Percentiles rank a stretch among this genome's conserved stretches.
Evolutionary conservation across 352 stramenopile species (phyloP).

Genomic region (Phytophthora rubi): DNA sequence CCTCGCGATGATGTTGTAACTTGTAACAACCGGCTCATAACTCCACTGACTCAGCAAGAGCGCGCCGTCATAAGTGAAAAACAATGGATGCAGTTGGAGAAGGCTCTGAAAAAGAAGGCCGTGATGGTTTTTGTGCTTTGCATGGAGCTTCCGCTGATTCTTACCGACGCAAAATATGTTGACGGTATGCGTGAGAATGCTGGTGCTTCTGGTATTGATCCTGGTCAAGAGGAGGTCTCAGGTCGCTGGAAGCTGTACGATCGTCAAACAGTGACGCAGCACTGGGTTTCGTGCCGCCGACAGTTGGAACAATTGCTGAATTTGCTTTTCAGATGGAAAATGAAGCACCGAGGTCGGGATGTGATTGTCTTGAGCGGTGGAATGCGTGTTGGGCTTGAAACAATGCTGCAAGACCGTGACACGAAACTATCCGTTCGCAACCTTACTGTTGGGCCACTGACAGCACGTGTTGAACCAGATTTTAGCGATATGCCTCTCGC

Average conservation of each 20-base stretch:
- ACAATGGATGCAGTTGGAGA: conserved; percentile 77
- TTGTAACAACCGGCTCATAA: conserved; percentile 66
- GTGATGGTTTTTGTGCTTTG: conserved; percentile 66
- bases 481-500: conserved; percentile 47
- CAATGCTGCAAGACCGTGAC: conserved; percentile 56
- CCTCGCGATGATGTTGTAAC: conserved; percentile 53
- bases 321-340: conserved; percentile 80
- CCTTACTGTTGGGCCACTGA: conserved; percentile 68
- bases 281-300: conserved; percentile 72
- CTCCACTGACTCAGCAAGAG: conserved; percentile 55
- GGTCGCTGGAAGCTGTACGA: conserved; percentile 67
- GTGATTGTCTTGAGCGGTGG: conserved; percentile 74
- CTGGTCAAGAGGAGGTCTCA: conserved; percentile 22
- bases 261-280: conserved; percentile 51
- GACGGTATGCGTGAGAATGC: conserved; percentile 53
- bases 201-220: conserved; percentile 1
- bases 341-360: conserved; percentile 70
- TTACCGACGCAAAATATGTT: conserved; percentile 56
- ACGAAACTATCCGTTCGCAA: conserved; percentile 60
- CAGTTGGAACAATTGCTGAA: conserved; percentile 76
- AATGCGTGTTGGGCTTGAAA: conserved; percentile 69
- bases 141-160: conserved; percentile 70
- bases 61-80: conserved; percentile 65
- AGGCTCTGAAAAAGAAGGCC: conserved; percentile 68
- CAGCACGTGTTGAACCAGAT: conserved; percentile 56